These are phyloP conservation scores for Phytophthora melonis DNA, from an alignment of 352 stramenopile genomes.

Conservation along the genomic window DNA sequence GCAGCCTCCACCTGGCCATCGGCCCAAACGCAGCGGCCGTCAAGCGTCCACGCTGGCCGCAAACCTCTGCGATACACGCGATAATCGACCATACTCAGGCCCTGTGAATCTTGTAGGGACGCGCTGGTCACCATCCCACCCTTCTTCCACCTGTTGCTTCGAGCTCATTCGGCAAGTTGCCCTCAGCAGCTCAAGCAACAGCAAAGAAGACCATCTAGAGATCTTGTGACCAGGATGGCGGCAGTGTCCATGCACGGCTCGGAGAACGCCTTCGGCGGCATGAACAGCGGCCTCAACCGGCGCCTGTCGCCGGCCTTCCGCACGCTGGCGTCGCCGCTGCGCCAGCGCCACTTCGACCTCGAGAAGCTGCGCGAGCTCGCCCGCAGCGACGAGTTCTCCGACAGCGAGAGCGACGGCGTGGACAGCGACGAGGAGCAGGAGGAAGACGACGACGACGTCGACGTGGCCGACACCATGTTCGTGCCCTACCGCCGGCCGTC, in stretches of 20 bases:
- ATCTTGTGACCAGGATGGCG: constrained; percentile 42
- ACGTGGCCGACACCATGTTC: constrained; percentile 62
- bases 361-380: constrained; percentile 77
- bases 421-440: constrained; percentile 64
- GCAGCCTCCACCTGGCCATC: constrained; percentile 19
- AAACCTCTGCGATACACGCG: not conserved
- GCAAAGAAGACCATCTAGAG: not conserved
- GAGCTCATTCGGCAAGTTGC: constrained; percentile 45
- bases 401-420: constrained; percentile 82
- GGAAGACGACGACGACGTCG: constrained; percentile 14
- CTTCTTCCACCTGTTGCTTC: not conserved
- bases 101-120: constrained; percentile 42
- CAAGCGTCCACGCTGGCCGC: constrained; percentile 4
- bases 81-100: not conserved
- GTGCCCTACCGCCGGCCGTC: constrained; percentile 57
- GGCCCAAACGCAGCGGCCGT: constrained; percentile 18
- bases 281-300: constrained; percentile 42
- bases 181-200: constrained; percentile 17
- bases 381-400: constrained; percentile 83
- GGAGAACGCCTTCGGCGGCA: constrained; percentile 57
- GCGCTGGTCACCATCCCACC: constrained; percentile 3
- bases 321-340: constrained; percentile 53
- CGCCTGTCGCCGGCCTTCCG: constrained; percentile 70
- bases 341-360: constrained; percentile 60
- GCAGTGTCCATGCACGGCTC: constrained; percentile 67